phyloP scores from a whole-genome alignment of 2,329 filamentous ascomycete species.

The Triangularia setosa region DNA sequence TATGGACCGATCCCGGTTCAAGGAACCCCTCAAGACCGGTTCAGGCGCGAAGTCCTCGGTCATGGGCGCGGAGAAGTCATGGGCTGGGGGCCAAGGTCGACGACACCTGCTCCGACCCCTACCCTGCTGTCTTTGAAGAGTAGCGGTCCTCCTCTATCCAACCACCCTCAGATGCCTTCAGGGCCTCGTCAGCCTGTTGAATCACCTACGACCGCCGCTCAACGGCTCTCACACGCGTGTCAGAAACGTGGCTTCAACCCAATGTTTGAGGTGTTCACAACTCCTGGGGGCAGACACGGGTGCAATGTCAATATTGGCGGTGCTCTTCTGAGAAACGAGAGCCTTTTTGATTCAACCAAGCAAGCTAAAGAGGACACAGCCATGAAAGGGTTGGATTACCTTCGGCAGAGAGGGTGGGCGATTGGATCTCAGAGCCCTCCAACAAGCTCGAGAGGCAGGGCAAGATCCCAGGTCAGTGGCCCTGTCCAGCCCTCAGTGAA shows the following conservation, averaged over 20 bases:
- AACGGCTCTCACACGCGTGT: constrained; percentile 17
- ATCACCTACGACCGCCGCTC: background rate
- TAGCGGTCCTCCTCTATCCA: background rate
- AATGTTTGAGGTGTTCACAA: background rate
- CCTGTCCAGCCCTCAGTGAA: background rate
- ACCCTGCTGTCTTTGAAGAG: background rate
- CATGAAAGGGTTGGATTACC: constrained; percentile 6
- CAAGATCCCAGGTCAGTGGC: background rate
- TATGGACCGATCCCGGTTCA: constrained; percentile 27
- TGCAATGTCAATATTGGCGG: constrained; percentile 12
- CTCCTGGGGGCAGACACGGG: background rate
- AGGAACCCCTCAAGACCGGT: constrained; percentile 13
- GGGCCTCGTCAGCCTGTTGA: background rate
- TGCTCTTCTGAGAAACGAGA: background rate
- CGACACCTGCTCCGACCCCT: background rate
- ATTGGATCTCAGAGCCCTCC: background rate
- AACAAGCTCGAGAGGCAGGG: background rate
- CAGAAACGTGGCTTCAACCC: constrained; percentile 25
- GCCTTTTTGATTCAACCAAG: background rate
- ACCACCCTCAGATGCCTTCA: background rate
- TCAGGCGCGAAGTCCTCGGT: constrained; percentile 7
- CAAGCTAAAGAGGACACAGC: constrained; percentile 3
- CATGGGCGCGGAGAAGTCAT: background rate
- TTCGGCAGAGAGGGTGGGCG: background rate
- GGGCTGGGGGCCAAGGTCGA: background rate